These are phyloP conservation scores for Gossypium ekmanianum DNA, from an alignment of 345 rosid genomes.

Conservation along the genomic window DNA sequence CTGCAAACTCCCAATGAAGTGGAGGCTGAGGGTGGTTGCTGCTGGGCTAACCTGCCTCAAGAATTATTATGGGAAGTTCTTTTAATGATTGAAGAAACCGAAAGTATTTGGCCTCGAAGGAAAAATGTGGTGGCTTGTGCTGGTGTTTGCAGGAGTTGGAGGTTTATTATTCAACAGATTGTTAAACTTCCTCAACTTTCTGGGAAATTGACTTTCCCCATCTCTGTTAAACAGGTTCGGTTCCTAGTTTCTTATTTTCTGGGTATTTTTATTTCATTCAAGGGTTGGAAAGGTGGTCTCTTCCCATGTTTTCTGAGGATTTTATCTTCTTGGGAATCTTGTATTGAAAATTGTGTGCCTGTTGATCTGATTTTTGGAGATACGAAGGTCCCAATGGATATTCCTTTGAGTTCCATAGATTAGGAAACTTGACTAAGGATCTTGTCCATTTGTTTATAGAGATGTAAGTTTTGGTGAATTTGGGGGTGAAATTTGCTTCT, in stretches of 20 bases:
- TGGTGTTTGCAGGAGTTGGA: slow-evolving; percentile 78
- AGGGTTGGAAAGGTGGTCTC: background rate
- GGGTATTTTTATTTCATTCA: background rate
- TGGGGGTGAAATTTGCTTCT: slow-evolving; percentile 1
- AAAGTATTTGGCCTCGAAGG: slow-evolving; percentile 65
- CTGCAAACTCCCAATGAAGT: slow-evolving; percentile 26
- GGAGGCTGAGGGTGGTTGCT: slow-evolving; percentile 25
- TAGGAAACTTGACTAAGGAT: background rate
- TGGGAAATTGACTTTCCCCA: slow-evolving; percentile 71
- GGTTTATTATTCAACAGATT: slow-evolving; percentile 55
- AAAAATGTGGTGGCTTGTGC: slow-evolving; percentile 78
- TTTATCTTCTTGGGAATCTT: slow-evolving; percentile 8
- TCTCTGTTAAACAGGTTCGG: slow-evolving; percentile 76
- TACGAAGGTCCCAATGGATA: background rate
- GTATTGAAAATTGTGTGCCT: background rate
- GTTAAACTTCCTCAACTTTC: slow-evolving; percentile 63
- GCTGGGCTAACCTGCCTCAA: slow-evolving; percentile 73
- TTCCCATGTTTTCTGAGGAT: background rate
- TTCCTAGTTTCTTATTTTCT: no score
- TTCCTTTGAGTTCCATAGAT: background rate
- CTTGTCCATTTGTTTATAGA: background rate
- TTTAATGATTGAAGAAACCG: slow-evolving; percentile 55
- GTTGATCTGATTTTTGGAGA: background rate
- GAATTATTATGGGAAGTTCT: slow-evolving; percentile 75
- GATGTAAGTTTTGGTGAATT: background rate